These are phyloP conservation scores for Lenwebbia sp. DNA, from an alignment of 345 rosid genomes.

Conservation along the genomic window DNA sequence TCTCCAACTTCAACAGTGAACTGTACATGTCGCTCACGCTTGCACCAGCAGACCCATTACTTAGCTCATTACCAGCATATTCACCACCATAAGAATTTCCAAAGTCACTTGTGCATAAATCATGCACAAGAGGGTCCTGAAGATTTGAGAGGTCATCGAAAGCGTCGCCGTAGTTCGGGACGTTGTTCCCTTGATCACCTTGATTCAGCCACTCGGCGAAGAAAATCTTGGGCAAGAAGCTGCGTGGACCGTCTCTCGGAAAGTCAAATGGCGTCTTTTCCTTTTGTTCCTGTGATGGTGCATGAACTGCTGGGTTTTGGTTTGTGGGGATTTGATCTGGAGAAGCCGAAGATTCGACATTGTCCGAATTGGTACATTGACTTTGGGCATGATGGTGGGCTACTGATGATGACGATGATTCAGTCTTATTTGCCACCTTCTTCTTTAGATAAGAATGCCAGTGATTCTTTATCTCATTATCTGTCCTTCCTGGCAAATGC, in stretches of 20 bases:
- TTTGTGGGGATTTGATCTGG: neutral
- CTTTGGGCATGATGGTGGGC: neutral
- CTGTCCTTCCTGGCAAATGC: slow-evolving; percentile 90
- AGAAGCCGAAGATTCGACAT: neutral
- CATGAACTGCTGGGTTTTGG: neutral
- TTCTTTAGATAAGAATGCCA: slow-evolving; percentile 76
- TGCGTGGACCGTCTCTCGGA: neutral
- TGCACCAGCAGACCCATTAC: neutral
- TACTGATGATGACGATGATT: neutral
- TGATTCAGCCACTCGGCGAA: slow-evolving; percentile 14
- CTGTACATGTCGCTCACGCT: slow-evolving; percentile 23
- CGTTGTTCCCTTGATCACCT: neutral
- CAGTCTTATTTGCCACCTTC: neutral
- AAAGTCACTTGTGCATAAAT: slow-evolving; percentile 5
- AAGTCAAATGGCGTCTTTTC: neutral
- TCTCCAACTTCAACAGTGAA: slow-evolving; percentile 37
- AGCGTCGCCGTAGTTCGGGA: neutral
- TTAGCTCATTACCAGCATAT: neutral
- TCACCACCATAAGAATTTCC: slow-evolving; percentile 8
- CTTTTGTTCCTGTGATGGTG: neutral
- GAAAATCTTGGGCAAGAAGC: slow-evolving; percentile 2
- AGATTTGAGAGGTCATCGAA: slow-evolving; percentile 8
- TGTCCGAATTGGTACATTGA: neutral
- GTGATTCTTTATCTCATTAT: slow-evolving; percentile 84
- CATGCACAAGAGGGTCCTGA: slow-evolving; percentile 4